Evolutionary conservation across 805 yeast species (phyloP), one percentile per base, ranked within the genome.

Genomic region (Wickerhamiella alocasiicola): DNA sequence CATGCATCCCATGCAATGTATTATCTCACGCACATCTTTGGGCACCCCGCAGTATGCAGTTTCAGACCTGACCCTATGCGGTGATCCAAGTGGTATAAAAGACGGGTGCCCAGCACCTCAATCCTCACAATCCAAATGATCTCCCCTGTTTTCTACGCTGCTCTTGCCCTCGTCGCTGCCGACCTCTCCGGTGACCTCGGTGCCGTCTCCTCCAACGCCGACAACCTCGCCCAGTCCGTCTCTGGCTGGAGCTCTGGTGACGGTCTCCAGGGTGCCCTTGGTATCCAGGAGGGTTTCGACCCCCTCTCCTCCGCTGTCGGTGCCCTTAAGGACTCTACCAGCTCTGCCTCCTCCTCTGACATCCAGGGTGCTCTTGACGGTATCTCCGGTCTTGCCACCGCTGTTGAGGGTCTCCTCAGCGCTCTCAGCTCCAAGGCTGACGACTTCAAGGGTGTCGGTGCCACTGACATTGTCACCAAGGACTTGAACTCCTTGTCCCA

Each of bases 191-290:
- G 30, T 26, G 40, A 35, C 36, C 30, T 31, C 13, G 26, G 29
- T 13, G 31, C 40, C 15, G 44, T 35, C 20, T 68, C 62, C 1
- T 77, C 69, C 15, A 68, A 73, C 54, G 83, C 95, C 47, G 68
- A 24, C 17, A 19, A 7, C 9, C 42, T 39, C 24, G 36, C 42
- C 20, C 16, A 25, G 17, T 34, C 40, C 6, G 47, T 47, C 9
- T 26, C 29, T 18, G 31, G 27, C 39, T 45, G 48, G 48, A 20
- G 33, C 24, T 28, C 43, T 9, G 34, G 31, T 6, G 41, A 32
- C 18, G 50, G 50, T 17, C 46, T 47, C 12, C 21, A 13, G 15
- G 49, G 49, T 16, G 50, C 49, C 17, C 46, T 47, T 2, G 42
- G 34, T 26, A 46, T 47, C 29, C 50, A 45, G 45, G 23, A 37